Base-by-base conservation (phyloP, 768 basidiomycete species). In the Trametes maxima region DNA sequence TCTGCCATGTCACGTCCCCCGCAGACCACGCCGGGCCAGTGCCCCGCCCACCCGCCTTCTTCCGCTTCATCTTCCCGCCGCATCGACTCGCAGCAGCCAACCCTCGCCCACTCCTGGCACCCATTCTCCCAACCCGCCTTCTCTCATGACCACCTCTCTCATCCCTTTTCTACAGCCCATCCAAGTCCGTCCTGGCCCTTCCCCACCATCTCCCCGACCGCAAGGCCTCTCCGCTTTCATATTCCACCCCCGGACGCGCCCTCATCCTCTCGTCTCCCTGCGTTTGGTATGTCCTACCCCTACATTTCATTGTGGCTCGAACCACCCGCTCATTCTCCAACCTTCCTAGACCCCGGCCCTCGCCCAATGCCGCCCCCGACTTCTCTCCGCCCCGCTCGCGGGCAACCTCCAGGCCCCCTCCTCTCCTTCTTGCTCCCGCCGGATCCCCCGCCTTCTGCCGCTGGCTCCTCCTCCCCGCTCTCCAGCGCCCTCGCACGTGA, bases 401-500 rank as follows among this genome's bases (percentile, higher is more conserved):
- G 28, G 6, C 60, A 51, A 1, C 56, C 43, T 5, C 50, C 50
- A 6, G 37, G 43, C 5, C 37, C 46, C 14, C 57, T 21, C 16
- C 24, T 21, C 42, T 17, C 39, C 37, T 19, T 40, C n/a, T 25
- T n/a, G 2, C 14, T n/a, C n/a, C 19, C 49, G n/a, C 25, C 19
- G 37, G n/a, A 47, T 8, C 39, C 28, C 33, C n/a, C 54, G 2
- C 48, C 22, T n/a, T 28, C 35, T 6, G 22, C n/a, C 17, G 44
- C 61, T 14, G 69, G 66, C 43, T 59, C 68, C 7, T 58, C 70
- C 25, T 55, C 69, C n/a, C 67, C 60, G 42, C 63, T 73, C 28
- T 62, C 69, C 46, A 71, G 60, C 55, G 62, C 49, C 35, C 36
- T 69, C 12, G 70, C 69, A n/a, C 73, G 75, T 46, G 75, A 76